A percentile compares a stretch with the other conserved stretches of the same genome.
Conservation (phyloP, 2,329 filamentous ascomycete species). For the Exophiala aquamarina region DNA sequence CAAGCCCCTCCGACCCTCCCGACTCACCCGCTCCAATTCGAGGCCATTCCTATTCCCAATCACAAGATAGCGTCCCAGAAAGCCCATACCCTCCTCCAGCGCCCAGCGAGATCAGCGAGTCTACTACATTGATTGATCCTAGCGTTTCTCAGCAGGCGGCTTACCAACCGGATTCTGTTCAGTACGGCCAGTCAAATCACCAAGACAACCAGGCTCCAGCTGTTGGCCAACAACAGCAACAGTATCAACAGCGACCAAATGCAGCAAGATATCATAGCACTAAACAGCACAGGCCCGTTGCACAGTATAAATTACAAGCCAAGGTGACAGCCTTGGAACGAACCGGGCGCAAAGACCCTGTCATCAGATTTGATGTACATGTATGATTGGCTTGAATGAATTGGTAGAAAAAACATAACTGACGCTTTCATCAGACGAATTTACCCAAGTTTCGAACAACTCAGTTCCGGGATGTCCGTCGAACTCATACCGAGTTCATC, state of each 20-base stretch:
- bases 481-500: slow-evolving; percentile 90
- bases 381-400: slow-evolving; percentile 54
- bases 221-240: slow-evolving; percentile 39
- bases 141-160: slow-evolving; percentile 1
- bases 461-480: slow-evolving; percentile 94
- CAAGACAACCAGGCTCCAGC: slow-evolving; percentile 22
- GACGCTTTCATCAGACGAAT: slow-evolving; percentile 69
- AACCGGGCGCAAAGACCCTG: slow-evolving; percentile 91
- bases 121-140: slow-evolving; percentile 33
- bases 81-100: slow-evolving; percentile 31
- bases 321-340: slow-evolving; percentile 94
- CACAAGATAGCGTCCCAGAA: slow-evolving; percentile 27
- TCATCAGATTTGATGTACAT: slow-evolving; percentile 93
- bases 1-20: slow-evolving; percentile 38
- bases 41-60: slow-evolving; percentile 24
- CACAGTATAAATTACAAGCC: slow-evolving; percentile 81
- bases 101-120: slow-evolving; percentile 32
- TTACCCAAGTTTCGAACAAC: slow-evolving; percentile 97
- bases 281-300: slow-evolving; percentile 51
- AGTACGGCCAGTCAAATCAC: slow-evolving; percentile 14
- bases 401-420: slow-evolving; percentile 5
- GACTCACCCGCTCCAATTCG: slow-evolving; percentile 42
- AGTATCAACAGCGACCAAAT: slow-evolving; percentile 34
- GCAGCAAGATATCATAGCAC: slow-evolving; percentile 51
- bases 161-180: slow-evolving; percentile 2